phyloP scores from a whole-genome alignment of 1,284 basidiomycete species.

The Singerocomus rubriflavus region DNA sequence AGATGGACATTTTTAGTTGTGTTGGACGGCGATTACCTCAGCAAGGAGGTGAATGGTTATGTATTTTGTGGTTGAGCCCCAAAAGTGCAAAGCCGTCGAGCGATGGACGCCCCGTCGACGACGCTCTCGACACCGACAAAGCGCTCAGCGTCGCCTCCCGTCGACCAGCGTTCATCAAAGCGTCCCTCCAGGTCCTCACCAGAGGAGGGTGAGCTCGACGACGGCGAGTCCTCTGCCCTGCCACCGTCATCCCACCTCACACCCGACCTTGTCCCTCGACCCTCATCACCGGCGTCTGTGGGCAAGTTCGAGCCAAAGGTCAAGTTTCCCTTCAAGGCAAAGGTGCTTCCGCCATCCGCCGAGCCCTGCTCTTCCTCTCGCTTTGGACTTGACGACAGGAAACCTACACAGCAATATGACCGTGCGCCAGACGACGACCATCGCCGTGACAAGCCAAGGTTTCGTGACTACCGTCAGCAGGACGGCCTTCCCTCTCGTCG shows the following conservation, averaged over 20 bases:
- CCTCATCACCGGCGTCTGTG: constrained; percentile 22
- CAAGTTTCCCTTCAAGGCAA: constrained; percentile 73
- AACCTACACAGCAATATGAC: constrained; percentile 40
- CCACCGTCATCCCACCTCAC: constrained; percentile 16
- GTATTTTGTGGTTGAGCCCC: constrained; percentile 7
- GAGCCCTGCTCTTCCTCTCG: constrained; percentile 16
- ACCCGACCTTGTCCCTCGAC: constrained; percentile 4
- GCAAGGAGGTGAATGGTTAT: constrained; percentile 1
- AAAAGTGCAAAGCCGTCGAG: constrained; percentile 4
- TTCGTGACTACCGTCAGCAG: constrained; percentile 24
- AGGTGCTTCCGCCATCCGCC: constrained; percentile 20
- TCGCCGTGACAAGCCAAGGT: constrained; percentile 33
- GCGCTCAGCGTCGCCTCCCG: constrained; percentile 53
- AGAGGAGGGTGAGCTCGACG: constrained; percentile 76
- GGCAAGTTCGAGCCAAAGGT: constrained; percentile 44
- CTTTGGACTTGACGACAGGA: constrained; percentile 23
- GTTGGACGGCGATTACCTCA: constrained; percentile 23
- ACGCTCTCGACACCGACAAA: constrained; percentile 40
- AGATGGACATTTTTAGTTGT: constrained; percentile 41
- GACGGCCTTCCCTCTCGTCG: constrained; percentile 17
- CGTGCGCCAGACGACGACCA: constrained; percentile 43
- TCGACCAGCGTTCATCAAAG: constrained; percentile 49
- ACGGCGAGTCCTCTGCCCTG: constrained; percentile 24
- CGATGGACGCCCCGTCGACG: constrained; percentile 24
- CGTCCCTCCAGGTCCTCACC: constrained; percentile 58